A percentile compares a stretch with the other conserved stretches of the same genome.
Conservation (phyloP, 345 rosid genomes). For the Syzygium aromaticum region DNA sequence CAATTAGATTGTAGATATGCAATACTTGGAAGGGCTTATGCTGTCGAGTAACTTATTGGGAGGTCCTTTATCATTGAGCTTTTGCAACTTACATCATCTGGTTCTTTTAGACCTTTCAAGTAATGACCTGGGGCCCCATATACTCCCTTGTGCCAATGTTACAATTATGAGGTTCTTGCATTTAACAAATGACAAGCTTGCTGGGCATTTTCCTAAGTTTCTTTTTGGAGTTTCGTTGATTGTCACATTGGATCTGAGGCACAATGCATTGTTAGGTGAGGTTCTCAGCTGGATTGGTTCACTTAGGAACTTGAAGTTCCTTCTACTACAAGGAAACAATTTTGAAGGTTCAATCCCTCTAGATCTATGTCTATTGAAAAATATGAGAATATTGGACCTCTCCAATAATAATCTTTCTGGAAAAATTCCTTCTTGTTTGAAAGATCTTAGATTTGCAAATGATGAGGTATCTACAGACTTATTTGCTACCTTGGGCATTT, state of each 20-base stretch:
- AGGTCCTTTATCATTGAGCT: not conserved
- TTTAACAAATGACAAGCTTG: not conserved
- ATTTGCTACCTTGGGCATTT: too few species aligned
- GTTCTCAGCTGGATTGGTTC: not conserved
- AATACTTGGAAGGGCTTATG: not conserved
- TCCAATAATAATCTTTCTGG: not conserved
- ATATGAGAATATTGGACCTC: not conserved
- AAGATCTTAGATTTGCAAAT: not conserved
- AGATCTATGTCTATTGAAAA: not conserved
- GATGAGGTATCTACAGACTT: not conserved
- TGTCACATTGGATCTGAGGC: not conserved
- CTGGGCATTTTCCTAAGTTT: not conserved
- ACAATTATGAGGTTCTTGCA: not conserved
- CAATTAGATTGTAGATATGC: not conserved
- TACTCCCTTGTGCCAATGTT: not conserved
- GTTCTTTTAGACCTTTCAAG: constrained; percentile 7
- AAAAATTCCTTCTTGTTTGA: not conserved
- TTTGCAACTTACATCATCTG: not conserved
- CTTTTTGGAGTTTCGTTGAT: not conserved
- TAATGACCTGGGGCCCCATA: not conserved
- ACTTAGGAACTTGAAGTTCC: not conserved
- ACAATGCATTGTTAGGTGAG: not conserved
- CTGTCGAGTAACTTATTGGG: not conserved
- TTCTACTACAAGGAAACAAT: not conserved
- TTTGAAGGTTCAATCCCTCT: not conserved